phyloP scores from a whole-genome alignment of 2,329 filamentous ascomycete species.

The Fusarium buharicum region DNA sequence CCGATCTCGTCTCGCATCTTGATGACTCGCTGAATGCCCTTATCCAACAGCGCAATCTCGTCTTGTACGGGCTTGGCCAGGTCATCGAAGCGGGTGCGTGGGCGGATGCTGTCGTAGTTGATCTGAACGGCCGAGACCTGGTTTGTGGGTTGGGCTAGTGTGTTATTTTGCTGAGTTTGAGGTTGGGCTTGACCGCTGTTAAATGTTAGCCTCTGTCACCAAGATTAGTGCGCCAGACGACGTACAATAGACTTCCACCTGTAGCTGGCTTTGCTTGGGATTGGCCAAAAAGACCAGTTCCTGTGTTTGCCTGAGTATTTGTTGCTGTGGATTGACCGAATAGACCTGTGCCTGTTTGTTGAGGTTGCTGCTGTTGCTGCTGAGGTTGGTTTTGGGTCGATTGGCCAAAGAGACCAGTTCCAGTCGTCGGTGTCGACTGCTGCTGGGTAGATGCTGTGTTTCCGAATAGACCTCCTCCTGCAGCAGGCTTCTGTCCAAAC shows the following conservation, averaged over 20 bases:
- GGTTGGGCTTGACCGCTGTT: constrained; percentile 47
- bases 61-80: constrained; percentile 83
- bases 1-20: constrained; percentile 80
- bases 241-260: constrained; percentile 49
- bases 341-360: constrained; percentile 40
- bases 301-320: constrained; percentile 39
- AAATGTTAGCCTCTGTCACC: constrained; percentile 29
- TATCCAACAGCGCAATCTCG: constrained; percentile 81
- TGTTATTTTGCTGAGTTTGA: constrained; percentile 42
- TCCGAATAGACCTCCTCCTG: constrained; percentile 40
- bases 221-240: neutral
- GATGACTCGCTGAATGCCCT: constrained; percentile 82
- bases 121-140: constrained; percentile 79
- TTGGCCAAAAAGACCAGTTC: constrained; percentile 50
- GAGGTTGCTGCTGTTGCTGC: constrained; percentile 38
- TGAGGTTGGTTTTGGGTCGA: constrained; percentile 35
- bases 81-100: constrained; percentile 92
- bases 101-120: constrained; percentile 79
- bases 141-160: constrained; percentile 53
- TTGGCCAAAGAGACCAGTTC: constrained; percentile 45
- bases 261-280: constrained; percentile 49
- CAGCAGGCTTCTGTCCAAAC: constrained; percentile 27
- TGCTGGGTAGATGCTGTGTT: constrained; percentile 22
- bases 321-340: constrained; percentile 44
- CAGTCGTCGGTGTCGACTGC: constrained; percentile 21